These are phyloP conservation scores for Huiozyma naganishii DNA, from an alignment of 805 yeast genomes.

Conservation along the genomic window DNA sequence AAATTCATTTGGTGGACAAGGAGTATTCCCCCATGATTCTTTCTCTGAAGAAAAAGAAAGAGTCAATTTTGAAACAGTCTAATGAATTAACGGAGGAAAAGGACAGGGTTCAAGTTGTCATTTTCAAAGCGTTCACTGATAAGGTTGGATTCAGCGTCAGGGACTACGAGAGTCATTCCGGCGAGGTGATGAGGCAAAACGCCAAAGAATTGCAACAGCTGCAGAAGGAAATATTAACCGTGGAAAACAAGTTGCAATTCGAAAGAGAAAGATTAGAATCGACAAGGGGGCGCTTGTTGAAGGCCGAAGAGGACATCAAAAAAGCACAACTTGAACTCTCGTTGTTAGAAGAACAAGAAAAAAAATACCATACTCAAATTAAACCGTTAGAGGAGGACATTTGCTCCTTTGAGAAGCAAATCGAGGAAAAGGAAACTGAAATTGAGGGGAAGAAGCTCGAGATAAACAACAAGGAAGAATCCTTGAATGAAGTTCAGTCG, in stretches of 20 bases:
- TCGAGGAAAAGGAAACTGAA: constrained; percentile 25
- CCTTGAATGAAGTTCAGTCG: constrained; percentile 28
- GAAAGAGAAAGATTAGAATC: constrained; percentile 51
- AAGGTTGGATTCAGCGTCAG: constrained; percentile 45
- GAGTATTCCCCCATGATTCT: constrained; percentile 22
- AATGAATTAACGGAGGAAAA: constrained; percentile 21
- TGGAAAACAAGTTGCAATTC: constrained; percentile 52
- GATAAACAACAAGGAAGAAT: constrained; percentile 40
- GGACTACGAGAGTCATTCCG: constrained; percentile 64
- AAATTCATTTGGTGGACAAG: constrained; percentile 24
- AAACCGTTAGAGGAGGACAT: constrained; percentile 33
- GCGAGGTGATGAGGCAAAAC: constrained; percentile 43
- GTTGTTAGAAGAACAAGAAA: constrained; percentile 27
- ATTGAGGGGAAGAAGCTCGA: constrained; percentile 24
- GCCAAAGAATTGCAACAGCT: constrained; percentile 53
- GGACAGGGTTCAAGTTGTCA: constrained; percentile 31
- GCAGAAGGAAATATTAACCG: constrained; percentile 47
- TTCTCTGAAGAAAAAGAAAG: constrained; percentile 17
- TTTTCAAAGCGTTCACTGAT: constrained; percentile 46
- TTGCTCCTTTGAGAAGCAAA: constrained; percentile 30
- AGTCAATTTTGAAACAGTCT: constrained; percentile 17
- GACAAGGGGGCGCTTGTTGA: constrained; percentile 37
- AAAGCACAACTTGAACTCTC: constrained; percentile 29
- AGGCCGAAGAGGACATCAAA: constrained; percentile 30
- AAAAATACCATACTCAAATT: constrained; percentile 24